Evolutionary conservation across 495 filamentous ascomycete genomes (phyloP).

Genomic region (Penicillium flavigenum): DNA sequence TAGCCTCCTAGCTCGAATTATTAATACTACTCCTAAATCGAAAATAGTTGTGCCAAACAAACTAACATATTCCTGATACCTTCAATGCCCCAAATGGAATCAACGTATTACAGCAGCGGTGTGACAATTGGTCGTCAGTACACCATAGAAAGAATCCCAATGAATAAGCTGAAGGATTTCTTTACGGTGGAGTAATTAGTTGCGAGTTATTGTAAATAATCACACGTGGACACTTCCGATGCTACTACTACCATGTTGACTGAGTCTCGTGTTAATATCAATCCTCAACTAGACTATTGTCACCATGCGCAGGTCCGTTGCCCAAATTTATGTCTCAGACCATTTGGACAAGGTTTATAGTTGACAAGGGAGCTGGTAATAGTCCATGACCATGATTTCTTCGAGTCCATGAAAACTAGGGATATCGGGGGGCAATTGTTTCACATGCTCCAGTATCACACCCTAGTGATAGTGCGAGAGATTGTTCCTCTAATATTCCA

Average conservation of each 20-base stretch:
- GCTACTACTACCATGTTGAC: background rate
- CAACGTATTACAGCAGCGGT: background rate
- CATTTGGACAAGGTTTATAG: background rate
- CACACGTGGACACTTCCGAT: background rate
- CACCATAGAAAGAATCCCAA: background rate
- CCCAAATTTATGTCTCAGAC: background rate
- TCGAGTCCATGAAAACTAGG: background rate
- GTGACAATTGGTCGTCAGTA: background rate
- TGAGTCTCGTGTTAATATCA: background rate
- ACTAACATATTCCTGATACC: background rate
- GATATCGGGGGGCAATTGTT: background rate
- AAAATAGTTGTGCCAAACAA: background rate
- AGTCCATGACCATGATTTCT: background rate
- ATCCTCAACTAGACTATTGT: background rate
- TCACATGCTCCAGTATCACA: background rate
- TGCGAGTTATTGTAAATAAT: background rate
- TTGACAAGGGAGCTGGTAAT: background rate
- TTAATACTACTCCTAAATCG: fast-evolving
- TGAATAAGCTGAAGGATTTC: background rate
- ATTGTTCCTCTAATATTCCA: no score
- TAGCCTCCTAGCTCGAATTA: background rate
- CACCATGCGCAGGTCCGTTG: background rate
- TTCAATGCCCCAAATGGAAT: background rate
- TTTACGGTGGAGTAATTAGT: no score
- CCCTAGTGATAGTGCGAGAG: no score